A percentile compares a stretch with the other conserved stretches of the same genome.
Evolutionary conservation across 257 asterid genomes (phyloP).

Genomic region (Vinca minor): DNA sequence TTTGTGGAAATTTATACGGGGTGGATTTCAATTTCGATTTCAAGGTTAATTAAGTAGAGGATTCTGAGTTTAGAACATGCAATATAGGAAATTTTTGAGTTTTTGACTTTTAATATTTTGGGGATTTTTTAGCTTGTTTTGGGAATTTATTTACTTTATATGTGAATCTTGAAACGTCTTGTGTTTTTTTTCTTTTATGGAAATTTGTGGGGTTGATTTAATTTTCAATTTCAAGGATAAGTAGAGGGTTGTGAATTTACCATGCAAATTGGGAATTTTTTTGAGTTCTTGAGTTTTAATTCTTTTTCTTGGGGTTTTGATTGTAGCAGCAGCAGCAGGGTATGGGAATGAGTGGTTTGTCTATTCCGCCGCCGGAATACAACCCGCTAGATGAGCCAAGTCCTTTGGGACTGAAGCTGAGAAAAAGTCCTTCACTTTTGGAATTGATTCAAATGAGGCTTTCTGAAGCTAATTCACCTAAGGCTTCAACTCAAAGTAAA

Average conservation of each 20-base stretch:
- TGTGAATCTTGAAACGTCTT: constrained; percentile 7
- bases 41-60: too few species aligned
- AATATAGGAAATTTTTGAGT: too few species aligned
- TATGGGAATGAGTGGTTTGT: constrained; percentile 16
- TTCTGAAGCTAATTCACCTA: constrained; percentile 32
- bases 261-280: too few species aligned
- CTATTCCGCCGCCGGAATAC: constrained; percentile 24
- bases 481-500: constrained; percentile 24
- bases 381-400: constrained; percentile 58
- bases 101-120: too few species aligned
- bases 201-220: background rate
- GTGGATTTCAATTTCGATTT: too few species aligned
- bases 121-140: background rate
- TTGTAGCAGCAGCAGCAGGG: constrained; percentile 27
- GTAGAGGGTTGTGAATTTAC: background rate
- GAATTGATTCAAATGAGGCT: constrained; percentile 59
- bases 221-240: background rate
- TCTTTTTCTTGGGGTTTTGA: background rate
- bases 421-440: constrained; percentile 61
- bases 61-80: too few species aligned
- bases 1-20: too few species aligned
- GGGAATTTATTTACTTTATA: background rate
- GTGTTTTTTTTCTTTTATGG: background rate
- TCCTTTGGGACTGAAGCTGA: constrained; percentile 52
- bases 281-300: background rate